Conservation (phyloP, 2,329 filamentous ascomycete species). For the Fusarium pilosicola region DNA sequence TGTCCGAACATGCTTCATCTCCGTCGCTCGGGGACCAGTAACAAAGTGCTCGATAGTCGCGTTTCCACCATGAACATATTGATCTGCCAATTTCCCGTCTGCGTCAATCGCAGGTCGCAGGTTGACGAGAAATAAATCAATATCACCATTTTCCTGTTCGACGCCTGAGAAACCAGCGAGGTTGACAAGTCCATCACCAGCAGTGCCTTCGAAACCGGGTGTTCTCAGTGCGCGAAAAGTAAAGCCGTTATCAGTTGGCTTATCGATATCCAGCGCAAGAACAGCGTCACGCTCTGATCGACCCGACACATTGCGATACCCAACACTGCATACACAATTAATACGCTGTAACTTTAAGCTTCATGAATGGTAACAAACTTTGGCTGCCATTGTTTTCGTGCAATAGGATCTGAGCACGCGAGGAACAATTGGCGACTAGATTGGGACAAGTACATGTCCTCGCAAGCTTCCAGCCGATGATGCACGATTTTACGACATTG, state of each 20-base stretch:
- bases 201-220: constrained; percentile 43
- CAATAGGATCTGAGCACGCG: constrained; percentile 35
- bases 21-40: background rate
- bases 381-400: constrained; percentile 33
- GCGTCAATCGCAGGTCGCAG: constrained; percentile 24
- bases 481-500: constrained; percentile 38
- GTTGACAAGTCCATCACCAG: constrained; percentile 46
- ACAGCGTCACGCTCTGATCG: constrained; percentile 47
- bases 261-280: constrained; percentile 48
- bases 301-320: constrained; percentile 40
- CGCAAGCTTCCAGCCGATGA: constrained; percentile 33
- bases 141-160: constrained; percentile 32
- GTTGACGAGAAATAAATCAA: constrained; percentile 35
- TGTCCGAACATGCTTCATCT: constrained; percentile 34
- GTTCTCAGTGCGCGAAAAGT: constrained; percentile 40
- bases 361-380: constrained; percentile 8
- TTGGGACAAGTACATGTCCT: constrained; percentile 42
- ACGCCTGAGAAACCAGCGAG: constrained; percentile 46
- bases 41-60: constrained; percentile 33
- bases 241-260: constrained; percentile 32
- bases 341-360: background rate
- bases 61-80: constrained; percentile 25
- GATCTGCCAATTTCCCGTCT: constrained; percentile 11
- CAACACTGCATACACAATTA: constrained; percentile 14
- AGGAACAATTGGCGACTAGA: constrained; percentile 40